Evolutionary conservation across 768 basidiomycete species (phyloP).

Genomic region (Podaxis carcinomalis): DNA sequence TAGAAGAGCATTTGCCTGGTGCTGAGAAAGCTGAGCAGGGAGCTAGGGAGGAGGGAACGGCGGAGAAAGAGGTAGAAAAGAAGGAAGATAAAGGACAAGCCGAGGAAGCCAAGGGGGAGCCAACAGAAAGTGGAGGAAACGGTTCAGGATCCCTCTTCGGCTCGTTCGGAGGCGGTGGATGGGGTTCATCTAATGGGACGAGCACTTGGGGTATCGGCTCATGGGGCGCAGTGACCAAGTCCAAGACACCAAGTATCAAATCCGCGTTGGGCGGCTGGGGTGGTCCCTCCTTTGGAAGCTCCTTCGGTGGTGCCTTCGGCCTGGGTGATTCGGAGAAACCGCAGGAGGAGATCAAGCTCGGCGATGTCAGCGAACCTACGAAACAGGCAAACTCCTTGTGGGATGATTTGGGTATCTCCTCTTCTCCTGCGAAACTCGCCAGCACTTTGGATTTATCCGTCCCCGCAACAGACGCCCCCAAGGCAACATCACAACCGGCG

Average conservation of each 20-base stretch:
- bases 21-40: constrained; percentile 7
- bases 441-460: background rate
- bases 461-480: background rate
- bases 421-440: background rate
- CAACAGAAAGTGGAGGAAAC: background rate
- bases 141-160: constrained; percentile 14
- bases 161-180: background rate
- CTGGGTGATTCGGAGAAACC: background rate
- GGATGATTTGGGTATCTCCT: background rate
- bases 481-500: background rate
- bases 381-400: background rate
- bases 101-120: constrained; percentile 14
- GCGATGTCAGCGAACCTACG: background rate
- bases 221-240: constrained; percentile 9
- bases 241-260: constrained; percentile 1
- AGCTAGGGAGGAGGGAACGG: constrained; percentile 1
- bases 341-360: constrained; percentile 3
- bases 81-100: constrained; percentile 16
- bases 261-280: background rate
- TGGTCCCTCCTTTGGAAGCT: constrained; percentile 4
- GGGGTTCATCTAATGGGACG: background rate
- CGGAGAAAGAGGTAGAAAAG: constrained; percentile 11
- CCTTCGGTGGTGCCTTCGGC: background rate
- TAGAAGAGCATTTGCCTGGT: constrained; percentile 8
- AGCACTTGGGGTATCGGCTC: background rate